Evolutionary conservation across 2,329 filamentous ascomycete species (phyloP).

Genomic region (Cordyceps fumosorosea): DNA sequence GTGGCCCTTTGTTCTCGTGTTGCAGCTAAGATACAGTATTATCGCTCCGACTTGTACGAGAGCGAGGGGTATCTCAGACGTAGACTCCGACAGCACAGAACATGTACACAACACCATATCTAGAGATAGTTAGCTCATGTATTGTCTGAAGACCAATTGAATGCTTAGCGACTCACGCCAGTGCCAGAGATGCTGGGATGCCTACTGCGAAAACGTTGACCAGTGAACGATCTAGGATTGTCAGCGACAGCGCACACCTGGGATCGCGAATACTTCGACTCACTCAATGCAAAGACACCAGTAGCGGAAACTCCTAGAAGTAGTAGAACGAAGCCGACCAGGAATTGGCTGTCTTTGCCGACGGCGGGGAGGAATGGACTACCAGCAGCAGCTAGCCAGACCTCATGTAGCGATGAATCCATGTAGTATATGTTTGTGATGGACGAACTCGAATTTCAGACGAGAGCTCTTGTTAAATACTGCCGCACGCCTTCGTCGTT

Average conservation of each 20-base stretch:
- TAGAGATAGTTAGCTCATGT: conserved; percentile 31
- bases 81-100: conserved; percentile 99
- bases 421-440: conserved; percentile 39
- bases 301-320: conserved; percentile 65
- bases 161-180: conserved; percentile 61
- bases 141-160: conserved; percentile 1
- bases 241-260: not conserved
- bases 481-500: not conserved
- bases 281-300: conserved; percentile 82
- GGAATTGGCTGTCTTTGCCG: conserved; percentile 78
- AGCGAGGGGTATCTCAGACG: conserved; percentile 61
- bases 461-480: not conserved
- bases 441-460: not conserved
- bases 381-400: conserved; percentile 89
- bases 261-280: conserved; percentile 21
- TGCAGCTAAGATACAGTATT: conserved; percentile 33
- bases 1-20: conserved; percentile 25
- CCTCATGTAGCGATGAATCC: conserved; percentile 76
- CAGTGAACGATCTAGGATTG: conserved; percentile 68
- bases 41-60: conserved; percentile 22
- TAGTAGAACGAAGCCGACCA: conserved; percentile 70
- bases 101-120: conserved; percentile 94
- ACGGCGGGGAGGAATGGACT: conserved; percentile 77
- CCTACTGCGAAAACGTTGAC: conserved; percentile 71
- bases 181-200: conserved; percentile 77